Percentiles rank a stretch among this genome's conserved stretches.
Conservation (phyloP, 1,284 basidiomycete species). For the Cutaneotrichosporon dermatis region DNA sequence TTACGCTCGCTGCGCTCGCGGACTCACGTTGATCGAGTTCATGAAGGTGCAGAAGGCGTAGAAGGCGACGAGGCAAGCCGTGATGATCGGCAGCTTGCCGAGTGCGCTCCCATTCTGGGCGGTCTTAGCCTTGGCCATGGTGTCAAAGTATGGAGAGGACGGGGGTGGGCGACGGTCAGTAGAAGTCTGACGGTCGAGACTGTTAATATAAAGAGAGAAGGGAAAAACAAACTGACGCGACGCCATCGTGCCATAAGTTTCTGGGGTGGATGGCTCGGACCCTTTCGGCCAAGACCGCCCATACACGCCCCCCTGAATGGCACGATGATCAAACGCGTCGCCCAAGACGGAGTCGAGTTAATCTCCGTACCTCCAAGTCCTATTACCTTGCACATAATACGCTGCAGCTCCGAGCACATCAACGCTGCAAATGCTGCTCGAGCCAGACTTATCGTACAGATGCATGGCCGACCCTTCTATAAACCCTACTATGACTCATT, state of each 20-base stretch:
- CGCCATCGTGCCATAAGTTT: no score
- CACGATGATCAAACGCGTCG: no score
- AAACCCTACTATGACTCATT: neutral
- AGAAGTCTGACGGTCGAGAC: no score
- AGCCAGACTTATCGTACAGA: neutral
- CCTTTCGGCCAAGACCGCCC: no score
- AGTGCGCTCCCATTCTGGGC: neutral
- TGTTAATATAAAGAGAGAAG: no score
- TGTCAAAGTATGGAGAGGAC: neutral
- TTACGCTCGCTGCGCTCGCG: no score
- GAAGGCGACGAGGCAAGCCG: constrained; percentile 24
- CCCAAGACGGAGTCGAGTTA: neutral
- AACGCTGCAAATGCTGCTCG: no score
- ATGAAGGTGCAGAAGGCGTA: constrained; percentile 26
- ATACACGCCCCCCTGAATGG: no score
- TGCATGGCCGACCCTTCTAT: neutral
- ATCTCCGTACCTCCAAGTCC: neutral
- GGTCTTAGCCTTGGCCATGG: constrained; percentile 2
- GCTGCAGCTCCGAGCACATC: no score
- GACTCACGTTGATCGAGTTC: constrained; percentile 31
- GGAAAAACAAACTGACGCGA: no score
- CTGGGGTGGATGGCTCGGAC: no score
- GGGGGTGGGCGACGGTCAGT: neutral
- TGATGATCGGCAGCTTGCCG: constrained; percentile 20
- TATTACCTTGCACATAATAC: no score